Percentiles rank a stretch among this genome's conserved stretches.
Evolutionary conservation across 495 filamentous ascomycete genomes (phyloP).

Genomic region (Penicillium pancosmium): DNA sequence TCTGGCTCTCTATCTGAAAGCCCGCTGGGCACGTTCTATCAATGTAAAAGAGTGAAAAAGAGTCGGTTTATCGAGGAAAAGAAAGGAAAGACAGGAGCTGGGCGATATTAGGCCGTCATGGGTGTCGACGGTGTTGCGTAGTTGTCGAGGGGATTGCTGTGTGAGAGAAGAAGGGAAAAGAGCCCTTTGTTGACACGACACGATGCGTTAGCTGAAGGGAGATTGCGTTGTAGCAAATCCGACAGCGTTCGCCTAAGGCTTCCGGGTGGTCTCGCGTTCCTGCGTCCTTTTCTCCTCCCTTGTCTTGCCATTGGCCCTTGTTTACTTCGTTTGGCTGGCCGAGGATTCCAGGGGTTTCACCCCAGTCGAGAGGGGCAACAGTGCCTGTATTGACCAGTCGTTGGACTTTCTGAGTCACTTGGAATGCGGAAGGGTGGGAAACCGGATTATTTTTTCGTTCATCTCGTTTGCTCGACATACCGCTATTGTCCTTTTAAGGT

Average conservation of each 20-base stretch:
- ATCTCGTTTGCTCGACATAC: neutral
- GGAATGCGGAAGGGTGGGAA: conserved; percentile 7
- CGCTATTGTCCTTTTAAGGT: neutral
- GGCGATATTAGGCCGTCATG: conserved; percentile 13
- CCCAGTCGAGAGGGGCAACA: neutral
- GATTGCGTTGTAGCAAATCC: conserved; percentile 1
- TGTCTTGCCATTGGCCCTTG: conserved; percentile 8
- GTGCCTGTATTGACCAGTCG: neutral
- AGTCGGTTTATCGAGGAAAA: neutral
- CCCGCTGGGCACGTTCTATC: neutral
- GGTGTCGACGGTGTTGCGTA: conserved; percentile 8
- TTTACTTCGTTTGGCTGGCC: neutral
- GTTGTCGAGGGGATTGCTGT: conserved; percentile 14
- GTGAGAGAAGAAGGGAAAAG: conserved; percentile 4
- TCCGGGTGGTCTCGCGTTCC: neutral
- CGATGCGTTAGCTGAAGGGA: neutral
- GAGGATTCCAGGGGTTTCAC: conserved; percentile 22
- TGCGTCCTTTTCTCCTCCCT: conserved; percentile 8
- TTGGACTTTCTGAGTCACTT: neutral
- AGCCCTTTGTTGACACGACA: neutral
- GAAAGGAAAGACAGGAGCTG: conserved; percentile 30
- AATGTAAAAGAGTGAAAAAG: conserved; percentile 15
- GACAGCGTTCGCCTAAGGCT: neutral
- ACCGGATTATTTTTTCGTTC: neutral
- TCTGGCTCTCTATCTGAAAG: neutral